Evolutionary conservation across 129 eudicot genomes (phyloP), one percentile per base, ranked within the genome.

Genomic region (Flaveria trinervia): DNA sequence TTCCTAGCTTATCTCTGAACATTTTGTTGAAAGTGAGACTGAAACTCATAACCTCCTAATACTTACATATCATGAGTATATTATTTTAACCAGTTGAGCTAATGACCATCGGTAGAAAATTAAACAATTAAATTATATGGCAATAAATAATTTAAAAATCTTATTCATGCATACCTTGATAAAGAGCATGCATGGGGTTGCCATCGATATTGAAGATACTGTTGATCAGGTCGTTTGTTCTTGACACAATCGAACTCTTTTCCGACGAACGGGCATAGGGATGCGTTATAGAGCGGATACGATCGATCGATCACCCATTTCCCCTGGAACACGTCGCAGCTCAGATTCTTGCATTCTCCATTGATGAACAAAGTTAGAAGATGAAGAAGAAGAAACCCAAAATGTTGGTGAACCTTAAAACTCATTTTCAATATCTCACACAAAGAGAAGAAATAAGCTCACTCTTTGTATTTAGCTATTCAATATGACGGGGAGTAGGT

Each of bases 141-240:
- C 41, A 36, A 36, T 5, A 33, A 36, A 36, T 36, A 36, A 36
- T 36, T 36, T 36, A 36, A 36, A 36, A 36, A 5, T 36, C 41
- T 36, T 36, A 36, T 5, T 36, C 43, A n/a, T 39, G 46, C 25
- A 18, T 62, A 92, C 97, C 89, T 92, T 72, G 97, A 85, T 59
- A 92, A 48, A 33, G 87, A 80, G 77, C 97, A 92, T 2, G 54
- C 69, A 70, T 43, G 81, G 7, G 97, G 97, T 79, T 89, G 84
- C 97, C 97, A 92, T 74, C 88, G 81, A 74, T 89, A 92, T 41
- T 85, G 83, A 77, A 89, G 92, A 77, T 87, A 92, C 25, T 79
- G 86, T 14, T 67, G 77, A 76, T 92, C 96, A 7, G 92, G 92
- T 9, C 97, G 83, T 30, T 89, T 91, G 59, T 85, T 85, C 26